A percentile compares a stretch with the other conserved stretches of the same genome.
phyloP scores from a whole-genome alignment of 495 filamentous ascomycete genomes.

The Trichoderma erinaceum region DNA sequence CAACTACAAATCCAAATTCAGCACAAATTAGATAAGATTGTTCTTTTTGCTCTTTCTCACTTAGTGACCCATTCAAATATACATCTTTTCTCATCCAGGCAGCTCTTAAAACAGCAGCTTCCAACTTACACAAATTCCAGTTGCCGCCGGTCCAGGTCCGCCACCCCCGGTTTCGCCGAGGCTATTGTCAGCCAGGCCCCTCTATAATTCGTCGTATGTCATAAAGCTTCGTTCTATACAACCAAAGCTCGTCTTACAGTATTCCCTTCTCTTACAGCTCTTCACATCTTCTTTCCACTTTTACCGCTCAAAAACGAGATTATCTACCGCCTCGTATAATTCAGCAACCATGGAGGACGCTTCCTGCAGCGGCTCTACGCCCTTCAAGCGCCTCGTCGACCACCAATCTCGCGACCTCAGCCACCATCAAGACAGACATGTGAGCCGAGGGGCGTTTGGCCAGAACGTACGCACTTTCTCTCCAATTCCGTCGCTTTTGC shows the following conservation, averaged over 20 bases:
- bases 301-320: background rate
- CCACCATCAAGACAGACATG: constrained; percentile 65
- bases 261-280: background rate
- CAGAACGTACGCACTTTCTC: background rate
- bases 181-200: background rate
- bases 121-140: background rate
- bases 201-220: background rate
- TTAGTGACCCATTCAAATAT: too few relatives aligned
- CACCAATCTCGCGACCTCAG: constrained; percentile 59
- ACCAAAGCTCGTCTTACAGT: background rate
- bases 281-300: background rate
- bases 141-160: background rate
- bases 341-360: constrained; percentile 17
- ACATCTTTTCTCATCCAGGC: too few relatives aligned
- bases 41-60: too few relatives aligned
- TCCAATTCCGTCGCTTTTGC: background rate
- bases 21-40: too few relatives aligned
- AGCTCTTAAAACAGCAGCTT: too few relatives aligned
- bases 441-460: constrained; percentile 27
- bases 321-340: background rate
- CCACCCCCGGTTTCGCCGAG: constrained; percentile 12
- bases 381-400: constrained; percentile 64
- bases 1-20: too few relatives aligned
- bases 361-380: constrained; percentile 17
- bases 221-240: background rate